Evolutionary conservation across 352 stramenopile genomes (phyloP).

Genomic region (Phytophthora palmivora): DNA sequence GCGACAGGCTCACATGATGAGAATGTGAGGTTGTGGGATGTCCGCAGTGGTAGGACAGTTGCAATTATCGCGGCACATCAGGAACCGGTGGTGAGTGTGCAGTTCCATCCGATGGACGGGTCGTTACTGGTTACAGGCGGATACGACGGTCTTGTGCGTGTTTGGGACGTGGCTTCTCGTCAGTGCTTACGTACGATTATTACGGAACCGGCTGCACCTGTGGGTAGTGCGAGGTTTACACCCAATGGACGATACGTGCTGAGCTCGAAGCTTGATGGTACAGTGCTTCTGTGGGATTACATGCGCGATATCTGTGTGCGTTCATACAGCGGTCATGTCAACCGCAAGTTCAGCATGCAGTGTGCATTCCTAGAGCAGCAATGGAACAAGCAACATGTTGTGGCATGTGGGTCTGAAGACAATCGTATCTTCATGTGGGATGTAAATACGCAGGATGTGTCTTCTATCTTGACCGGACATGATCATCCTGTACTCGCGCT

Average conservation of each 20-base stretch:
- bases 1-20: constrained; percentile 94
- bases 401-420: constrained; percentile 94
- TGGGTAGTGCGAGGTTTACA: constrained; percentile 90
- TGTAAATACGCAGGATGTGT: constrained; percentile 78
- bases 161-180: constrained; percentile 97
- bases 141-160: constrained; percentile 85
- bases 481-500: constrained; percentile 90
- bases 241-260: constrained; percentile 96
- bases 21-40: constrained; percentile 96
- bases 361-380: constrained; percentile 80
- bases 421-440: constrained; percentile 94
- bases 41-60: constrained; percentile 91
- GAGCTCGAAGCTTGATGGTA: constrained; percentile 91
- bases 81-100: constrained; percentile 94
- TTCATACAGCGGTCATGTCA: constrained; percentile 78
- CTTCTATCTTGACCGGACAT: constrained; percentile 69
- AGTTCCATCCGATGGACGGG: constrained; percentile 94
- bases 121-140: constrained; percentile 91
- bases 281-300: constrained; percentile 93
- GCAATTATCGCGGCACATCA: constrained; percentile 93
- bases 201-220: constrained; percentile 54
- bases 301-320: constrained; percentile 65
- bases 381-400: constrained; percentile 41
- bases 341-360: constrained; percentile 89
- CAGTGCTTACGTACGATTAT: constrained; percentile 96